Percentiles rank a stretch among this genome's conserved stretches.
Evolutionary conservation across 176 grass and related monocot species (phyloP).

Genomic region (Avena eriantha): DNA sequence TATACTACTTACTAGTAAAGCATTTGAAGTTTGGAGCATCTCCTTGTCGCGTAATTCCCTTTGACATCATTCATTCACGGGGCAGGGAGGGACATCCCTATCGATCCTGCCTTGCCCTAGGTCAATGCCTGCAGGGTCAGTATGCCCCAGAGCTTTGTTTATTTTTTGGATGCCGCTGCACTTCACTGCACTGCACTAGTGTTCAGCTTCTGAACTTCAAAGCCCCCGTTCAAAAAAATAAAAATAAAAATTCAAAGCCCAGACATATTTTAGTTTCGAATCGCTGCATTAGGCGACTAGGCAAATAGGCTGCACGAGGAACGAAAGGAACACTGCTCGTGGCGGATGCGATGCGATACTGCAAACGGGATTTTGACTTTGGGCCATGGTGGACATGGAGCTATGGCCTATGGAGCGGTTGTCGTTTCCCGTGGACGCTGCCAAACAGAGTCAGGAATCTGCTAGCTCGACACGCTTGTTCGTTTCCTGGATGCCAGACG

Average conservation of each 20-base stretch:
- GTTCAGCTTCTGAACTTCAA: not conserved
- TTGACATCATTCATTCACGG: constrained; percentile 35
- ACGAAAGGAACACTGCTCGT: constrained; percentile 9
- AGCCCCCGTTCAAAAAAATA: no score
- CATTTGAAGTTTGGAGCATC: constrained; percentile 48
- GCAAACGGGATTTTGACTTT: constrained; percentile 46
- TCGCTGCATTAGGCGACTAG: not conserved
- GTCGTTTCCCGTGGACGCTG: not conserved
- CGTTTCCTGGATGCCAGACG: constrained; percentile 52
- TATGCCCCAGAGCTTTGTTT: not conserved
- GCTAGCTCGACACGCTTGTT: constrained; percentile 41
- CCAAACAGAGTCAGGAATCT: constrained; percentile 43
- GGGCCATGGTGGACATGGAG: not conserved
- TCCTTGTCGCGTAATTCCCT: constrained; percentile 48
- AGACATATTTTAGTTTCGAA: no score
- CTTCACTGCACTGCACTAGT: not conserved
- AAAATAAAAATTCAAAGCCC: no score
- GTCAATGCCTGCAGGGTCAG: constrained; percentile 36
- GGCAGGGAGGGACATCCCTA: constrained; percentile 35
- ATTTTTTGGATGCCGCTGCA: not conserved
- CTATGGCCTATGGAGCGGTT: not conserved
- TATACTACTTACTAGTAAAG: constrained; percentile 7
- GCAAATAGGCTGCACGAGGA: constrained; percentile 32
- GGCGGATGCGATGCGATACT: constrained; percentile 7
- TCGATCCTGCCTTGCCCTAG: not conserved